These are phyloP conservation scores for Wickerhamiella vanderwaltii DNA, from an alignment of 805 yeast species.

Conservation along the genomic window DNA sequence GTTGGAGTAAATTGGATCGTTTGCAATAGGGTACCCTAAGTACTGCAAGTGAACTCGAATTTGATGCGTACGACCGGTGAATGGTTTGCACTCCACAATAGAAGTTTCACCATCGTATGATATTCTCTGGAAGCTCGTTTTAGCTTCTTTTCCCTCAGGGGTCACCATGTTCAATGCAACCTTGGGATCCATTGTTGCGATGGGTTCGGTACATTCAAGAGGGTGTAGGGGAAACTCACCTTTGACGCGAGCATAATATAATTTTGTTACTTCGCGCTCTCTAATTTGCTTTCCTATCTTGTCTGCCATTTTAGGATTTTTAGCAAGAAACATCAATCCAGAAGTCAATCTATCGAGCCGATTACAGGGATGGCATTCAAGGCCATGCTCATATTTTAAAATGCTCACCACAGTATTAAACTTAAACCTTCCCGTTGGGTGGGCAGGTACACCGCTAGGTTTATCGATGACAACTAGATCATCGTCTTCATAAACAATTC, in stretches of 20 bases:
- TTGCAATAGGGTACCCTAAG: conserved; percentile 74
- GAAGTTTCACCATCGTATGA: conserved; percentile 58
- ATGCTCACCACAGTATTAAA: conserved; percentile 72
- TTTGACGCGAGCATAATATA: conserved; percentile 74
- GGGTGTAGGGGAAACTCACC: conserved; percentile 67
- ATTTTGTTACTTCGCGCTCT: conserved; percentile 63
- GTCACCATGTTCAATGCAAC: conserved; percentile 52
- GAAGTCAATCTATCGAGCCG: conserved; percentile 83
- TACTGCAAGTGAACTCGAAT: conserved; percentile 82
- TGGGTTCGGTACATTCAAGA: conserved; percentile 51
- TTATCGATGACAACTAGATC: conserved; percentile 75
- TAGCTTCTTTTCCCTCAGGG: conserved; percentile 45
- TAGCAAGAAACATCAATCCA: conserved; percentile 86
- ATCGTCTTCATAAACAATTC: conserved; percentile 61
- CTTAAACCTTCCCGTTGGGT: conserved; percentile 79
- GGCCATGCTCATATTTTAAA: conserved; percentile 55
- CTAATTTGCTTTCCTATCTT: conserved; percentile 53
- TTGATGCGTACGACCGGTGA: conserved; percentile 91
- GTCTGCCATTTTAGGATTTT: conserved; percentile 67
- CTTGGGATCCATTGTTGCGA: conserved; percentile 61
- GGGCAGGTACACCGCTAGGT: conserved; percentile 91
- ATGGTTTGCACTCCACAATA: conserved; percentile 67
- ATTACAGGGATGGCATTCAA: conserved; percentile 72
- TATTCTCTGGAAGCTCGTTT: conserved; percentile 53
- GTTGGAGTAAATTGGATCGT: conserved; percentile 82